Conservation (phyloP, 2,329 filamentous ascomycete genomes). For the Fusarium coffeatum region DNA sequence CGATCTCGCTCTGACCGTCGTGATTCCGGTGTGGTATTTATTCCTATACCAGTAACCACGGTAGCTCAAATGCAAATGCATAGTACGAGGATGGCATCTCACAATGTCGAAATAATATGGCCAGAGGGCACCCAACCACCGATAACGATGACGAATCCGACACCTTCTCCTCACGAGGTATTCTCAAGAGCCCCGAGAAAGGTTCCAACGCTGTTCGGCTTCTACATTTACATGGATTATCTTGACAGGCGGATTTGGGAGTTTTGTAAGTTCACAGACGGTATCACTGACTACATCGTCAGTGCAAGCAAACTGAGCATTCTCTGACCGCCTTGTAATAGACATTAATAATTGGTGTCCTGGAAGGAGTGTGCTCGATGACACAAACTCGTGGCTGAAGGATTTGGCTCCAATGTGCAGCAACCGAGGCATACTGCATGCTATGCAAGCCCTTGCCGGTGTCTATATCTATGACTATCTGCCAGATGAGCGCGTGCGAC, state of each 20-base stretch:
- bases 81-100: slow-evolving; percentile 16
- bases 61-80: background rate
- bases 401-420: slow-evolving; percentile 56
- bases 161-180: slow-evolving; percentile 19
- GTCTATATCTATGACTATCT: slow-evolving; percentile 57
- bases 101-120: slow-evolving; percentile 18
- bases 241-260: slow-evolving; percentile 51
- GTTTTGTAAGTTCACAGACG: slow-evolving; percentile 49
- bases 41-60: slow-evolving; percentile 19
- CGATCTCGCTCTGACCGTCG: slow-evolving; percentile 9
- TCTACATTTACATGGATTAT: slow-evolving; percentile 48
- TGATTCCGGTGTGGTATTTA: slow-evolving; percentile 13
- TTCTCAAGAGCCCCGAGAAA: slow-evolving; percentile 32
- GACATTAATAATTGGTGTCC: slow-evolving; percentile 56
- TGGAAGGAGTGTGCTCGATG: slow-evolving; percentile 53
- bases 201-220: slow-evolving; percentile 49
- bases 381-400: slow-evolving; percentile 55
- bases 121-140: slow-evolving; percentile 16
- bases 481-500: slow-evolving; percentile 48
- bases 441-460: slow-evolving; percentile 56
- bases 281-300: background rate
- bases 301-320: background rate
- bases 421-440: slow-evolving; percentile 50
- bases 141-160: slow-evolving; percentile 7
- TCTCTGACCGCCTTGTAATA: slow-evolving; percentile 30